Evolutionary conservation across 495 filamentous ascomycete genomes (phyloP).

Genomic region (Neurospora tetrasperma): DNA sequence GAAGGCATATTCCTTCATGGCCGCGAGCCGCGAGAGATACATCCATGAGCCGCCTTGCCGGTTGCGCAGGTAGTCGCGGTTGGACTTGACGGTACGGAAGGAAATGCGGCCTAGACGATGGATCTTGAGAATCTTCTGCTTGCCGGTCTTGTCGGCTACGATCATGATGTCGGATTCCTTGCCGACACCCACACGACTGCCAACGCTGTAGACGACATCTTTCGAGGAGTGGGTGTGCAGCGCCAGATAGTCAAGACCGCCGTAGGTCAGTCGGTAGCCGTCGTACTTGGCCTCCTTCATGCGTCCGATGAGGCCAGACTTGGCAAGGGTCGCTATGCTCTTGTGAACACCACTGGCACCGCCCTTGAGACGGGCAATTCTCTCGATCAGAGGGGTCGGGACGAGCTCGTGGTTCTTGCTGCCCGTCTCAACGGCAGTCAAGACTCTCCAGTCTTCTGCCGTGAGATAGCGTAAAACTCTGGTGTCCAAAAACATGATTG

Average conservation of each 20-base stretch:
- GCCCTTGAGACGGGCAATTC: conserved; percentile 70
- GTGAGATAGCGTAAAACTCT: conserved; percentile 85
- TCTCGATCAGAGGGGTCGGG: conserved; percentile 76
- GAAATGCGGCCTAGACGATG: conserved; percentile 89
- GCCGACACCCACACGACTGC: conserved; percentile 89
- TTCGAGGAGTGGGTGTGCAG: conserved; percentile 77
- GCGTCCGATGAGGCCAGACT: conserved; percentile 81
- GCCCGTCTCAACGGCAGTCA: conserved; percentile 86
- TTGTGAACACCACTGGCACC: conserved; percentile 71
- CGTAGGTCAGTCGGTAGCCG: conserved; percentile 94
- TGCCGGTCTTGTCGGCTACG: conserved; percentile 57
- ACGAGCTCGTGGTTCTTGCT: conserved; percentile 96
- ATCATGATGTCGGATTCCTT: conserved; percentile 97
- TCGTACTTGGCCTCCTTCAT: conserved; percentile 97
- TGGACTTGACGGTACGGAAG: conserved; percentile 89
- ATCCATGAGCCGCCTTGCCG: conserved; percentile 73
- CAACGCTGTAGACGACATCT: conserved; percentile 75
- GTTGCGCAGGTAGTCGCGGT: conserved; percentile 88
- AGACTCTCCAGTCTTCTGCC: conserved; percentile 86
- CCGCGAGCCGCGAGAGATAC: conserved; percentile 90
- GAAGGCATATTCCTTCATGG: conserved; percentile 84
- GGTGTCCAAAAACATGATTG: conserved; percentile 58
- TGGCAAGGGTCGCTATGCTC: conserved; percentile 81
- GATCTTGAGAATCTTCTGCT: conserved; percentile 76
- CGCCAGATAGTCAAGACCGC: conserved; percentile 92